These are phyloP conservation scores for Dimocarpus longan DNA, from an alignment of 345 rosid species.

Conservation along the genomic window DNA sequence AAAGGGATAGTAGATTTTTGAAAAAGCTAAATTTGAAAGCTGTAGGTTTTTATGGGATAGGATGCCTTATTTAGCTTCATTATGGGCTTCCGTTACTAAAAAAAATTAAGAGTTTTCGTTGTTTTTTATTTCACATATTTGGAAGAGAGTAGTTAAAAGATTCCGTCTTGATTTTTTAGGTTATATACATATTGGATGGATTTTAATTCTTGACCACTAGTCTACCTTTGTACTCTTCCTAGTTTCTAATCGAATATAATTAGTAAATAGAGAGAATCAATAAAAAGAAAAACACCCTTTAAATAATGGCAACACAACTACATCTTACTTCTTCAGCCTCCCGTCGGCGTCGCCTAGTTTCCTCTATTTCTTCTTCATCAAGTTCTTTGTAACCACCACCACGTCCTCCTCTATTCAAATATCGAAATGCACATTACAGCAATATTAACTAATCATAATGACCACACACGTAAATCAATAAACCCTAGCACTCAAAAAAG, in stretches of 20 bases:
- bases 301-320: slow-evolving; percentile 11
- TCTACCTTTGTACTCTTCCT: background rate
- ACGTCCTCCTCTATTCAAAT: slow-evolving; percentile 82
- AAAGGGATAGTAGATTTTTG: background rate
- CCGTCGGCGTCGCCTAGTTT: slow-evolving; percentile 85
- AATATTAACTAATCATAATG: background rate
- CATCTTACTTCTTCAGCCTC: slow-evolving; percentile 87
- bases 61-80: background rate
- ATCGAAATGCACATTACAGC: slow-evolving; percentile 18
- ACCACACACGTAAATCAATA: background rate
- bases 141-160: background rate
- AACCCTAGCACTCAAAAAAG: background rate
- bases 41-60: background rate
- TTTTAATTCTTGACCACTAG: background rate
- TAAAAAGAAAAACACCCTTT: no score
- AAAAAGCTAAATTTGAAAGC: background rate
- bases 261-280: background rate
- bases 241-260: background rate
- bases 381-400: slow-evolving; percentile 99
- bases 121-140: slow-evolving; percentile 1
- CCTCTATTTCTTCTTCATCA: slow-evolving; percentile 98
- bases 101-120: background rate
- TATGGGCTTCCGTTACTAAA: background rate
- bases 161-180: background rate
- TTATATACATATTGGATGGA: background rate